phyloP scores from a whole-genome alignment of 1,284 basidiomycete species.

The Cutaneotrichosporon mucoides region DNA sequence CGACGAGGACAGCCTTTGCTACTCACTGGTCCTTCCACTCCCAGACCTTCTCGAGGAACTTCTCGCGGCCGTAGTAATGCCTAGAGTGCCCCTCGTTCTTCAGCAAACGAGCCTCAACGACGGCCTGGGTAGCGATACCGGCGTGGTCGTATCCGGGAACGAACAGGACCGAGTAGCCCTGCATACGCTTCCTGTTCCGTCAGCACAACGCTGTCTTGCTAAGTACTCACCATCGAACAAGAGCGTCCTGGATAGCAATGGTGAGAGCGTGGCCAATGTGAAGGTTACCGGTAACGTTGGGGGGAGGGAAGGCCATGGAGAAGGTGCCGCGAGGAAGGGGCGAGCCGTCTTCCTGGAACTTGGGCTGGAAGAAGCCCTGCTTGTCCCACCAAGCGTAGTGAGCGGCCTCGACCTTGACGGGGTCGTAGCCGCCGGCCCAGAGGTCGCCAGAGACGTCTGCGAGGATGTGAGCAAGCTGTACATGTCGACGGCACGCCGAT shows the following conservation, averaged over 20 bases:
- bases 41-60: conserved; percentile 87
- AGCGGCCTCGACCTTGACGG: conserved; percentile 86
- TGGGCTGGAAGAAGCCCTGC: conserved; percentile 84
- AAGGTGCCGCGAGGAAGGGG: conserved; percentile 63
- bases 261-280: conserved; percentile 97
- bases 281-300: conserved; percentile 96
- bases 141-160: conserved; percentile 98
- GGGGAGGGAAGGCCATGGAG: conserved; percentile 87
- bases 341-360: conserved; percentile 58
- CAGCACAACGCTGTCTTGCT: background rate
- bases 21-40: conserved; percentile 94
- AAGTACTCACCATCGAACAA: conserved; percentile 71
- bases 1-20: background rate
- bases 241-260: conserved; percentile 82
- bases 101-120: conserved; percentile 89
- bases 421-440: conserved; percentile 92
- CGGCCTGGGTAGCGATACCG: conserved; percentile 96
- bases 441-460: conserved; percentile 68
- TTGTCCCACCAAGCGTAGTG: conserved; percentile 99
- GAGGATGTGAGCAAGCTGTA: background rate
- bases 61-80: conserved; percentile 91
- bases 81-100: conserved; percentile 79
- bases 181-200: conserved; percentile 79
- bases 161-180: conserved; percentile 85
- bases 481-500: too few relatives aligned